Base-by-base conservation (phyloP, 202 grass and related monocot genomes). In the Alloteropsis angusta region DNA sequence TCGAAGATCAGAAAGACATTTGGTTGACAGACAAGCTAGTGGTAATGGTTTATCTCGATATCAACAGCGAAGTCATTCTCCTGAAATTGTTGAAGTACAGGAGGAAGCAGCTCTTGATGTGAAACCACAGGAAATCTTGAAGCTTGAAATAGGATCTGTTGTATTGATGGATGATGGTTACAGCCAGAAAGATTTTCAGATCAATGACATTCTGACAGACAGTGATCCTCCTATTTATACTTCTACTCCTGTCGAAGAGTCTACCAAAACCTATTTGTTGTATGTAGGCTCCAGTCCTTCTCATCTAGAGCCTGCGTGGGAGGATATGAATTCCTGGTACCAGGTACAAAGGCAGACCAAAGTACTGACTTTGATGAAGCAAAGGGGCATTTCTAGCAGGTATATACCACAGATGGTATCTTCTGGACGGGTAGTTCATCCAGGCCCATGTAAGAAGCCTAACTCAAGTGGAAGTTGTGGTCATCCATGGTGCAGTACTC, bases 281-380 rank as follows among this genome's bases (percentile, higher is more conserved):
- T 87, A 93, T 87, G 85, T 95, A 35, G 92, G 95, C 23, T 98
- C 95, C 6, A 88, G 86, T 28, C 89, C 90, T 81, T 93, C 92
- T 85, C 89, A 93, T 83, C 84, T 98, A 38, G 96, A 98, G 69
- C 85, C 92, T 5, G 92, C 92, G 81, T 95, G 92, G 89, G 92
- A 93, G 87, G 90, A 93, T 77, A 98, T 98, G 92, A 94, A 91
- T 75, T 88, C 91, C 41, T 95, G 92, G 96, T 98, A 92, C 71
- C 96, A 93, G 55, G 92, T 98, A 65, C 87, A 95, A 42, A 92
- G 96, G 70, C 92, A 98, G 58, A 91, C 75, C 1, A 98, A 98
- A 77, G 89, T 98, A 36, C 71, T 98, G 55, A 92, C 87, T 67
- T 58, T 87, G 72, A 94, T 94, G 95, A 94, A 93, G 72, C 89